Evolutionary conservation across 768 basidiomycete species (phyloP).

Genomic region (Tricholoma flavovirens): DNA sequence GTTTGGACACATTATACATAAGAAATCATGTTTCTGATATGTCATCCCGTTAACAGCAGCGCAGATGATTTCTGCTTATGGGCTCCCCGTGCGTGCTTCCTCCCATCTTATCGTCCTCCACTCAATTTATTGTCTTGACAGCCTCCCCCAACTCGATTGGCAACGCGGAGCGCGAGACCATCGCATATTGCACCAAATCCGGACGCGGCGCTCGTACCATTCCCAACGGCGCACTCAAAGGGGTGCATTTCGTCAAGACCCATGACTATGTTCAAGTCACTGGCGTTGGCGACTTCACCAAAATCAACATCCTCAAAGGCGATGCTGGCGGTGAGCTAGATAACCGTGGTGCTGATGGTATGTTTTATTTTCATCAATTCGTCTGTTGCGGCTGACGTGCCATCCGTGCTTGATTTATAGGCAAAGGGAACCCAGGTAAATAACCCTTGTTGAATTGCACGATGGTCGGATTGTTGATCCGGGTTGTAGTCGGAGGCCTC

Average conservation of each 20-base stretch:
- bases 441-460: background rate
- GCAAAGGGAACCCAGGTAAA: constrained; percentile 44
- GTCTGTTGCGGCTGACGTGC: background rate
- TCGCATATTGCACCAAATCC: constrained; percentile 31
- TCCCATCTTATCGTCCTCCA: no score
- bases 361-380: background rate
- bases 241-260: constrained; percentile 42
- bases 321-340: constrained; percentile 49
- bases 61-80: constrained; percentile 67
- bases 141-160: background rate
- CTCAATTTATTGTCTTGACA: background rate
- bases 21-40: background rate
- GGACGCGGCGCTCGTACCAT: constrained; percentile 41
- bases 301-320: constrained; percentile 48
- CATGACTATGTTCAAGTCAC: constrained; percentile 57
- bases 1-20: no score
- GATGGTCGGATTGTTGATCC: constrained; percentile 12
- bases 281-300: constrained; percentile 53
- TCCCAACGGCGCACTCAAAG: constrained; percentile 30
- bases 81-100: constrained; percentile 39
- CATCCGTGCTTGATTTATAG: constrained; percentile 7
- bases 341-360: constrained; percentile 47
- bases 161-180: constrained; percentile 42
- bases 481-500: constrained; percentile 54
- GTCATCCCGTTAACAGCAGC: constrained; percentile 31